phyloP scores from a whole-genome alignment of 768 basidiomycete species.

The Kwoniella bestiolae region DNA sequence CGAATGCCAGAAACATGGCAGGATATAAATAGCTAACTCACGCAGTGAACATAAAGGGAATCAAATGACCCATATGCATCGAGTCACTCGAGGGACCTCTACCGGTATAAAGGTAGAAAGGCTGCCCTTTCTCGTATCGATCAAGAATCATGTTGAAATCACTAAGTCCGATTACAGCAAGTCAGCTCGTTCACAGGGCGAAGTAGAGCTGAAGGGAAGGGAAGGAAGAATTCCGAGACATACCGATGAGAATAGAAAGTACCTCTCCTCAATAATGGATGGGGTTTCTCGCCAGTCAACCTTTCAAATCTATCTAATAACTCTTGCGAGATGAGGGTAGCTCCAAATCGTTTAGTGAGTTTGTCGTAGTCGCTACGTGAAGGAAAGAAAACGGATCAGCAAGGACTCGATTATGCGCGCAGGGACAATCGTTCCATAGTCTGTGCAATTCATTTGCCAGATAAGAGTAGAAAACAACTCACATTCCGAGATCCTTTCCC shows the following conservation, averaged over 20 bases:
- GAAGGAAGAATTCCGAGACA: constrained; percentile 44
- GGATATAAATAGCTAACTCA: constrained; percentile 58
- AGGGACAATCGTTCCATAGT: not conserved
- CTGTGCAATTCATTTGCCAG: not conserved
- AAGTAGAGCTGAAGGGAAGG: not conserved
- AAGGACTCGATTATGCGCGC: not conserved
- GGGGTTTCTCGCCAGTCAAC: constrained; percentile 84
- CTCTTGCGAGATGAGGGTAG: constrained; percentile 73
- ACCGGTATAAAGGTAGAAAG: constrained; percentile 97
- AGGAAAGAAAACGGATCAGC: not conserved
- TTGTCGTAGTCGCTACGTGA: constrained; percentile 90
- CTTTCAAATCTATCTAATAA: constrained; percentile 87
- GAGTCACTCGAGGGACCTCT: constrained; percentile 95
- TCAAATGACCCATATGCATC: constrained; percentile 97
- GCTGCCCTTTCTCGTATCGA: constrained; percentile 93
- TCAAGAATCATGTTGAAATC: constrained; percentile 93
- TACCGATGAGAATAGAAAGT: constrained; percentile 99
- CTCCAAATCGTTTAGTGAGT: constrained; percentile 90
- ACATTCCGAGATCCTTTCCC: constrained; percentile 71
- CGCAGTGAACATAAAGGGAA: constrained; percentile 97
- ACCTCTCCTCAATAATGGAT: constrained; percentile 82
- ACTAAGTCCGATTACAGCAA: constrained; percentile 59
- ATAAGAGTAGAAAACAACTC: no score
- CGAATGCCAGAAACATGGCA: not conserved
- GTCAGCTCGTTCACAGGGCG: constrained; percentile 4